A percentile compares a stretch with the other conserved stretches of the same genome.
Evolutionary conservation across 441 rosid species (phyloP).

Genomic region (Eutrema salsugineum): DNA sequence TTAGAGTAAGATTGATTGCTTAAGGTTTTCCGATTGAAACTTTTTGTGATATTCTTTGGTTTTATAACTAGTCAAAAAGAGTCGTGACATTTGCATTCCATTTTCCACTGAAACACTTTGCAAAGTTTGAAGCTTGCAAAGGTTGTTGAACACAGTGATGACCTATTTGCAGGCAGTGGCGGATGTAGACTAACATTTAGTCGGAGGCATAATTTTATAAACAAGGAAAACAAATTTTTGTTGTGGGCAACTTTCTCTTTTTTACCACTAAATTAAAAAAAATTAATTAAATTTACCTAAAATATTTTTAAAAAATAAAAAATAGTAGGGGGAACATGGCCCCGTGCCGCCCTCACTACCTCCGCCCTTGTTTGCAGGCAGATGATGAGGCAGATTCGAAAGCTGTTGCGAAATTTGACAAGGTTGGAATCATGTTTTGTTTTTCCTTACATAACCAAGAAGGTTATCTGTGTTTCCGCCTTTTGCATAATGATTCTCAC

Average conservation of each 20-base stretch:
- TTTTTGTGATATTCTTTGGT: background rate
- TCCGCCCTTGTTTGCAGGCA: no score
- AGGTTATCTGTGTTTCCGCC: background rate
- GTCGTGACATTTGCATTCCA: background rate
- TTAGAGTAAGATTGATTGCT: background rate
- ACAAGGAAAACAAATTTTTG: no score
- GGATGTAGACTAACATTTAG: no score
- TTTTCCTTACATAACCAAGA: background rate
- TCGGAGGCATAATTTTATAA: no score
- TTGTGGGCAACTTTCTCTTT: no score
- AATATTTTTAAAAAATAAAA: no score
- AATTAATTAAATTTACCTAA: no score
- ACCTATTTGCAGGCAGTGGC: slow-evolving; percentile 17
- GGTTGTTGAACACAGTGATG: slow-evolving; percentile 7
- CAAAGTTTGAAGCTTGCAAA: slow-evolving; percentile 11
- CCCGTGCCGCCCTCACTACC: no score
- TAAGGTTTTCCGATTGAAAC: background rate
- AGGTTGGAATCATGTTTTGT: slow-evolving; percentile 34
- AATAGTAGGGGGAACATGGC: no score
- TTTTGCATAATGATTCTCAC: background rate
- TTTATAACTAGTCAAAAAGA: background rate
- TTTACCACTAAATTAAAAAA: no score
- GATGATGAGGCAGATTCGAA: slow-evolving; percentile 69
- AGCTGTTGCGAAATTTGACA: slow-evolving; percentile 44
- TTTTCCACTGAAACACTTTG: background rate